phyloP scores from a whole-genome alignment of 2,329 filamentous ascomycete genomes.

The Mycocentrospora acerina region DNA sequence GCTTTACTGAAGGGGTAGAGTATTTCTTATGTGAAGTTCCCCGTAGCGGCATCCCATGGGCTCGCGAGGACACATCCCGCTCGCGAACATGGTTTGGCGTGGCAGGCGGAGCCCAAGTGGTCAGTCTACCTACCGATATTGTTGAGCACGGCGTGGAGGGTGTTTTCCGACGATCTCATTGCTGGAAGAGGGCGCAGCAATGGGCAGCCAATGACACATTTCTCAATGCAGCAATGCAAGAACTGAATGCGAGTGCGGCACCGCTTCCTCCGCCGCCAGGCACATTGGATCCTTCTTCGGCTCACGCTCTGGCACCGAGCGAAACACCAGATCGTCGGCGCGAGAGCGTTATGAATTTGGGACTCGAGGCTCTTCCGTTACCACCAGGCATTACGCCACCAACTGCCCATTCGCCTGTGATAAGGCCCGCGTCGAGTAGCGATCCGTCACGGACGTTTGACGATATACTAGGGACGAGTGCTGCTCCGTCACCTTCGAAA shows the following conservation, averaged over 20 bases:
- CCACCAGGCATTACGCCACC: constrained; percentile 46
- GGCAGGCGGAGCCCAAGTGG: constrained; percentile 64
- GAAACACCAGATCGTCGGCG: constrained; percentile 36
- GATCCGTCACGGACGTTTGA: constrained; percentile 53
- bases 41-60: constrained; percentile 72
- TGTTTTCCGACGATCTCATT: constrained; percentile 68
- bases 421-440: constrained; percentile 34
- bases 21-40: constrained; percentile 80
- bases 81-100: constrained; percentile 73
- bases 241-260: constrained; percentile 29
- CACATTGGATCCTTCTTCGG: constrained; percentile 24
- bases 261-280: constrained; percentile 36
- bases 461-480: constrained; percentile 44
- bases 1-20: constrained; percentile 70
- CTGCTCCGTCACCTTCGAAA: constrained; percentile 20
- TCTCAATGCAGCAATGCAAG: constrained; percentile 38
- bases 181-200: constrained; percentile 64
- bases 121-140: constrained; percentile 63
- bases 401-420: constrained; percentile 23
- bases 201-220: constrained; percentile 53
- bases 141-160: constrained; percentile 68
- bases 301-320: constrained; percentile 21
- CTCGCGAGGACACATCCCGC: constrained; percentile 59
- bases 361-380: constrained; percentile 50
- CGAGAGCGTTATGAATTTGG: constrained; percentile 48